Conservation (phyloP, 495 filamentous ascomycete genomes). For the Penicillium pancosmium region DNA sequence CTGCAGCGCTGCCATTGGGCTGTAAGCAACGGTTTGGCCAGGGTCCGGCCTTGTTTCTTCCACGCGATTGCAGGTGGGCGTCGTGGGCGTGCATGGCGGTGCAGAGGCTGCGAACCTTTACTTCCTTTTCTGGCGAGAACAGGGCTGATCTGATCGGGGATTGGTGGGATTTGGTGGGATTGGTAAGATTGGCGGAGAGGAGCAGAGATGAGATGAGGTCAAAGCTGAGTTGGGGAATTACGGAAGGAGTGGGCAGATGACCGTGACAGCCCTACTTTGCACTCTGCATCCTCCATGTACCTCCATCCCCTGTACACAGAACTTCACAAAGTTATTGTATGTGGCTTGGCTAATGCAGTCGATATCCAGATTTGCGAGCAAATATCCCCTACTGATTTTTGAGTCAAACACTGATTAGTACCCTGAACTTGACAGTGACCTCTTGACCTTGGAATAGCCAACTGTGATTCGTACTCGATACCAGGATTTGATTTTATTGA, state of each 20-base stretch:
- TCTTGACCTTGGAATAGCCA: no score
- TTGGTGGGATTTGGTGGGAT: neutral
- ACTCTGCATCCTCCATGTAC: neutral
- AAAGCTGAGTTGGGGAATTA: neutral
- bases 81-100: neutral
- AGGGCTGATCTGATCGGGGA: neutral
- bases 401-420: no score
- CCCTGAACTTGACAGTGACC: no score
- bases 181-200: neutral
- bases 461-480: no score
- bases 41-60: neutral
- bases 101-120: neutral
- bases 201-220: neutral
- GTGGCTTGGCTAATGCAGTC: no score
- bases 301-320: neutral
- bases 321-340: neutral
- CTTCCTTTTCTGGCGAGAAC: neutral
- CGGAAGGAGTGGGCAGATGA: neutral
- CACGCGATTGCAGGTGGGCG: neutral
- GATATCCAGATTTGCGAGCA: no score
- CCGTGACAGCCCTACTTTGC: neutral
- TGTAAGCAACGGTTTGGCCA: slow-evolving; percentile 1
- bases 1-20: neutral
- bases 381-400: no score
- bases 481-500: no score